These are phyloP conservation scores for Kwoniella sp. DNA, from an alignment of 768 basidiomycete species.

Conservation along the genomic window DNA sequence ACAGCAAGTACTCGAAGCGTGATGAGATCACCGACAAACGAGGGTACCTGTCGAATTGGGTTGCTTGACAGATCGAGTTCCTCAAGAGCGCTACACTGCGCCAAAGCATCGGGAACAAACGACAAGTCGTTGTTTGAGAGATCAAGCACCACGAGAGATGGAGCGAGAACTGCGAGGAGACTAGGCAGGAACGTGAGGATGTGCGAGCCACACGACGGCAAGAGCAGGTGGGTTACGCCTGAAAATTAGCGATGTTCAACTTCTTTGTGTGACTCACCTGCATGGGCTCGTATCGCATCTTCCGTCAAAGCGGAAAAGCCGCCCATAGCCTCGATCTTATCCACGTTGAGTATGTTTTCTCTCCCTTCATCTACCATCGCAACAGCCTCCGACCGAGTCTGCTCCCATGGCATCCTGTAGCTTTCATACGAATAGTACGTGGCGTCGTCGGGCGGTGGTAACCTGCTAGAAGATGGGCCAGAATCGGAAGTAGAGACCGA, in stretches of 20 bases:
- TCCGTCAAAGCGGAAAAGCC: constrained; percentile 41
- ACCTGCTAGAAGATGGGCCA: constrained; percentile 26
- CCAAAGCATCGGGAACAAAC: constrained; percentile 78
- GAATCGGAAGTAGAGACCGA: constrained; percentile 31
- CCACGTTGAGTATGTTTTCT: constrained; percentile 43
- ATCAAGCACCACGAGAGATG: constrained; percentile 85
- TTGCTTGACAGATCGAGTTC: constrained; percentile 93
- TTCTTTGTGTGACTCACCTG: constrained; percentile 62
- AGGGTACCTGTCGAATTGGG: constrained; percentile 85
- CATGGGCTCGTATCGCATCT: constrained; percentile 38
- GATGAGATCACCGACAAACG: constrained; percentile 74
- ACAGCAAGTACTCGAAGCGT: constrained; percentile 85
- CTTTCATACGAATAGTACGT: constrained; percentile 27
- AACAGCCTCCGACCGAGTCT: constrained; percentile 32
- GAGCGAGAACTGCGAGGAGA: constrained; percentile 71
- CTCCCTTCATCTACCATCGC: constrained; percentile 49
- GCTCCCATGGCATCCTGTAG: constrained; percentile 28
- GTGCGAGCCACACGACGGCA: constrained; percentile 76
- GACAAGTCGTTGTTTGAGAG: constrained; percentile 85
- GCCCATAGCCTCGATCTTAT: constrained; percentile 42
- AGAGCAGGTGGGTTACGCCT: constrained; percentile 93
- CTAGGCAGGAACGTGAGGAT: constrained; percentile 74
- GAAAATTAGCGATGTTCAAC: not conserved
- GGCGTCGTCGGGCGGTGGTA: constrained; percentile 20
- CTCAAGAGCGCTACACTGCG: constrained; percentile 78